Evolutionary conservation across 768 basidiomycete species (phyloP), one percentile per base, ranked within the genome.

Genomic region (Lyophyllum decastes): DNA sequence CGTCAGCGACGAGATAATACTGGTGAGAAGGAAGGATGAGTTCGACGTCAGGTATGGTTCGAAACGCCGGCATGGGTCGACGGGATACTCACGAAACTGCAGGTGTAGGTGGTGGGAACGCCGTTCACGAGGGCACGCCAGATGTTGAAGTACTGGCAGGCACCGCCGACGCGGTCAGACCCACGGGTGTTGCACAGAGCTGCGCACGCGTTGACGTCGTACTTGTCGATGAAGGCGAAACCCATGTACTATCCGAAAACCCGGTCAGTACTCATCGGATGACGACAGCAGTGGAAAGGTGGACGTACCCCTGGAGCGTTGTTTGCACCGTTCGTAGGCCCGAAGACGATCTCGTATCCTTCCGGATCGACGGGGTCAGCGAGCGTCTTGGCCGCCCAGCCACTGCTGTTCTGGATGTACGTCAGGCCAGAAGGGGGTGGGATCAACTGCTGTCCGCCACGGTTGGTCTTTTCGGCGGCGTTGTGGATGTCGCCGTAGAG

Each of bases 81-180:
- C 30, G 26, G 22, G 27, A 2, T 2, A 66, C 77, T 50, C 56
- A 80, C 80, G 73, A 81, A 76, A 60, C 76, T 76, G 70, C 80
- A 82, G 41, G 77, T 77, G 66, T 81, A 81, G 0, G 78, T 79
- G 2, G 77, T 80, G 0, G 81, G 79, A n/a, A 63, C 58, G 9
- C 77, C 79, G 55, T 76, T 64, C 0, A 80, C 77, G 27, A 81
- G 68, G 12, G 79, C 80, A 34, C 79, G 76, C 80, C 79, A 82
- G 69, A 82, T 81, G 61, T 82, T 82, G 68, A 82, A 80, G 71
- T 74, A 82, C 53, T 76, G 73, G 67, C 81, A 82, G 6, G 72
- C 74, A 46, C 80, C 81, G 26, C 79, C 79, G 30, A 60, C 60
- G 6, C 68, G 62, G 57, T 82, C 79, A 2, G 76, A 69, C 8